Evolutionary conservation across 805 yeast species (phyloP).

Genomic region (Vanderwaltozyma yarrowii): DNA sequence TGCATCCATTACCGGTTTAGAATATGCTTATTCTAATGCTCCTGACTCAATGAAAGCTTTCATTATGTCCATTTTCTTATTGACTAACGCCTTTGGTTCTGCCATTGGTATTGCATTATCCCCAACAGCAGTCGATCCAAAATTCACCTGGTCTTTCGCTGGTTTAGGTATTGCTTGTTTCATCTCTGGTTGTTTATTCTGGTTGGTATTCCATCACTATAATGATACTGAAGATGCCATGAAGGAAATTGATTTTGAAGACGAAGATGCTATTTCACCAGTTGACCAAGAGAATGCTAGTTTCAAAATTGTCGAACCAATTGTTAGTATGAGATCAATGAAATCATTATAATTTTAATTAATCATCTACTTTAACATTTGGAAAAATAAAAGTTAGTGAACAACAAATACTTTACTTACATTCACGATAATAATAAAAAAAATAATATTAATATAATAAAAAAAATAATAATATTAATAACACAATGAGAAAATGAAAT

Average conservation of each 20-base stretch:
- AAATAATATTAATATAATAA: too few species aligned
- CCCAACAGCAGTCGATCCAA: constrained; percentile 57
- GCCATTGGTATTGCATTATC: constrained; percentile 67
- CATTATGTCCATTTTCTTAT: constrained; percentile 44
- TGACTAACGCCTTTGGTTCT: constrained; percentile 69
- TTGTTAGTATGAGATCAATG: constrained; percentile 8
- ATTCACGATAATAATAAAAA: too few species aligned
- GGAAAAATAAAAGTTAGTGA: too few species aligned
- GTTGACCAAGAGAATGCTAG: neutral
- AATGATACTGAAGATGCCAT: constrained; percentile 48
- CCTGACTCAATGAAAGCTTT: constrained; percentile 44
- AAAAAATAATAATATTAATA: too few species aligned
- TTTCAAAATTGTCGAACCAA: constrained; percentile 35
- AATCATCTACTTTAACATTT: too few species aligned
- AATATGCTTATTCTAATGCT: constrained; percentile 77
- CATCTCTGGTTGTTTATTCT: constrained; percentile 51
- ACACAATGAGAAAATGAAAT: too few species aligned
- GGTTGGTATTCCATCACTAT: constrained; percentile 45
- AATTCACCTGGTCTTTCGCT: constrained; percentile 57
- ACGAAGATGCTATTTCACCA: neutral
- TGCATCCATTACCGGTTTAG: constrained; percentile 73
- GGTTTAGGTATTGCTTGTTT: constrained; percentile 53
- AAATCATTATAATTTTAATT: constrained; percentile 8
- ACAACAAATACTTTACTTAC: too few species aligned
- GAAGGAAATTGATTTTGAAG: constrained; percentile 38